A percentile compares a stretch with the other conserved stretches of the same genome.
Conservation (phyloP, 768 basidiomycete species). For the Termitomyces sp. region DNA sequence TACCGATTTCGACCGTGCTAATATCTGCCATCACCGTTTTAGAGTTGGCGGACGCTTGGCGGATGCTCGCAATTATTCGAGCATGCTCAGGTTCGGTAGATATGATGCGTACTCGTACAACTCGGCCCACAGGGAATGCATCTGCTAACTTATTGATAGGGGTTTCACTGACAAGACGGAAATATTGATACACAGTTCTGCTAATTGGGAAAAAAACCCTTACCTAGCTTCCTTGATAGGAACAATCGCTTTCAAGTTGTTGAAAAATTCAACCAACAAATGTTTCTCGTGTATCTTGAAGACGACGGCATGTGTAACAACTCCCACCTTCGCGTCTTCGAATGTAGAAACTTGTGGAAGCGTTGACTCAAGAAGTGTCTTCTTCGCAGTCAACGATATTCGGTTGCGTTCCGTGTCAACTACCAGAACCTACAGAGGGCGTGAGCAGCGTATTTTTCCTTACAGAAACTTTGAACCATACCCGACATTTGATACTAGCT, state of each 20-base stretch:
- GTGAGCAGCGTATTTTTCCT: background rate
- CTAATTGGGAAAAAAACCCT: conserved; percentile 7
- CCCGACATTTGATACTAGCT: conserved; percentile 77
- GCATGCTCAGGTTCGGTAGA: conserved; percentile 49
- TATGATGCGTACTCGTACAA: conserved; percentile 79
- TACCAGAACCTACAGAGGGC: conserved; percentile 56
- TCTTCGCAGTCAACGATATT: conserved; percentile 86
- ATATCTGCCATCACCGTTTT: conserved; percentile 52
- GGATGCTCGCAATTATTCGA: conserved; percentile 80
- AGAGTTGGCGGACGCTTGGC: conserved; percentile 60
- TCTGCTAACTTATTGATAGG: conserved; percentile 48
- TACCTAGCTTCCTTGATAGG: conserved; percentile 81
- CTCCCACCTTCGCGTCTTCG: conserved; percentile 65
- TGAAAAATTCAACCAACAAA: conserved; percentile 86
- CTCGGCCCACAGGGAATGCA: conserved; percentile 73
- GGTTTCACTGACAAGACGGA: conserved; percentile 50
- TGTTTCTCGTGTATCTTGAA: conserved; percentile 78
- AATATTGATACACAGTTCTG: background rate
- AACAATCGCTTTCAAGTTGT: conserved; percentile 77
- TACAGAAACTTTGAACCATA: conserved; percentile 28
- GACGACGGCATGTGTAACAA: conserved; percentile 76
- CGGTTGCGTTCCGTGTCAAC: conserved; percentile 80
- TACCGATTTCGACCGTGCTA: conserved; percentile 71
- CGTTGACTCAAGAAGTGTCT: conserved; percentile 76
- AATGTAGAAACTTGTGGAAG: conserved; percentile 61